These are phyloP conservation scores for Aspergillus ibericus DNA, from an alignment of 2,329 filamentous ascomycete species.

Conservation along the genomic window DNA sequence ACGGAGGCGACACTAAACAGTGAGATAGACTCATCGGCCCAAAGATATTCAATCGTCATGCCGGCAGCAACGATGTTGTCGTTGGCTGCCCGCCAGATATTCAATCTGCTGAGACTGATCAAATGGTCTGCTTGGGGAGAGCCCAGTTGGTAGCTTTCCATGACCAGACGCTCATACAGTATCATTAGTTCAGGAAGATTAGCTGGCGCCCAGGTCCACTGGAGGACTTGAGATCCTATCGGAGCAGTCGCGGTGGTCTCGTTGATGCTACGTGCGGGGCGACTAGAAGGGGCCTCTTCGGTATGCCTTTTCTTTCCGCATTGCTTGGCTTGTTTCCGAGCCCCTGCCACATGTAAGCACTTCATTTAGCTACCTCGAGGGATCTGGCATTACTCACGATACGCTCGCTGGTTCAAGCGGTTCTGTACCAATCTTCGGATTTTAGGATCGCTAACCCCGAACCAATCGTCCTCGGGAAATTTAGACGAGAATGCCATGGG, in stretches of 20 bases:
- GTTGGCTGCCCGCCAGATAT: conserved; percentile 29
- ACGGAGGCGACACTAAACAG: background rate
- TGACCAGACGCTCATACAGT: background rate
- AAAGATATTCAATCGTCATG: background rate
- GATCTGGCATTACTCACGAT: conserved; percentile 13
- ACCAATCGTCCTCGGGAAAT: conserved; percentile 9
- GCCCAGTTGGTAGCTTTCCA: conserved; percentile 6
- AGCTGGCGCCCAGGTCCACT: too few relatives aligned
- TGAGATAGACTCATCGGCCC: background rate
- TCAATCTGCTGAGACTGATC: conserved; percentile 25
- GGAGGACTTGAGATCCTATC: too few relatives aligned
- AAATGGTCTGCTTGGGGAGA: conserved; percentile 26
- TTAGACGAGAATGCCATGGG: too few relatives aligned
- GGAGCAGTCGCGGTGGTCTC: too few relatives aligned
- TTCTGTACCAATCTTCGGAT: conserved; percentile 23
- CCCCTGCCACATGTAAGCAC: background rate
- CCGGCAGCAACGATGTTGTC: conserved; percentile 1
- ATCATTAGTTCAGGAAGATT: background rate
- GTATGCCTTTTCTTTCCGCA: too few relatives aligned
- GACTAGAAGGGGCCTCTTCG: too few relatives aligned
- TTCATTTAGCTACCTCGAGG: background rate
- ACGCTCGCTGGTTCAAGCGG: conserved; percentile 22
- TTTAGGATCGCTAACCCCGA: conserved; percentile 12
- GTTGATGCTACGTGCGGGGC: too few relatives aligned
- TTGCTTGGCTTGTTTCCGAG: background rate